Evolutionary conservation across 75 land plant species (phyloP), one percentile per base, ranked within the genome.

Genomic region (Adiantum capillusveneris): DNA sequence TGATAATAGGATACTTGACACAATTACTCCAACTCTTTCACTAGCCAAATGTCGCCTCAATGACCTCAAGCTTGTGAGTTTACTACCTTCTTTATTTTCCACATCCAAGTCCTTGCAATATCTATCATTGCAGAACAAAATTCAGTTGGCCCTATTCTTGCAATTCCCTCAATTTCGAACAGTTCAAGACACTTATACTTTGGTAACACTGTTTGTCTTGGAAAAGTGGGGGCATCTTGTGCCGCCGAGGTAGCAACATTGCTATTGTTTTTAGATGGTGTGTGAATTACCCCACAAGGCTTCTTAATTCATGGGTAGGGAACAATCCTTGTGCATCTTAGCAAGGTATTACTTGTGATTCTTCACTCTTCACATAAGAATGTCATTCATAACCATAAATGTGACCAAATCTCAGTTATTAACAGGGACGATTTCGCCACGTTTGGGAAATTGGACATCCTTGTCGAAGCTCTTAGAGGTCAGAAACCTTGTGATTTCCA

Each of bases 301-400:
- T 85, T 24, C 65, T 67, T 26, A 6, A 36, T 24, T 57, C 78
- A 13, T 89, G 95, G 95, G 25, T 51, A 7, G 95, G 95, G 17
- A 89, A 89, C 72, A 56, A 86, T 60, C 87, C 84, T 0, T 77
- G 84, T 41, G 3, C 37, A 3, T 34, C 37, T 5, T 89, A 90
- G 95, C n/a, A 58, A 1, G 95, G 95, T 20, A 44, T 89, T 17
- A 25, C 19, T 14, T 89, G 95, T 65, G 64, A 43, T 25, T 34
- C 9, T 9, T 21, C 50, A n/a, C n/a, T n/a, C n/a, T n/a, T n/a
- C n/a, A n/a, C n/a, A n/a, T n/a, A n/a, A n/a, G n/a, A n/a, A n/a
- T n/a, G n/a, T n/a, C n/a, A n/a, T n/a, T n/a, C n/a, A n/a, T n/a
- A n/a, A n/a, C n/a, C n/a, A n/a, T n/a, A n/a, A n/a, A n/a, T n/a